A percentile compares a stretch with the other conserved stretches of the same genome.
Conservation (phyloP, 2,329 filamentous ascomycete species). For the Chlorencoelia australis region DNA sequence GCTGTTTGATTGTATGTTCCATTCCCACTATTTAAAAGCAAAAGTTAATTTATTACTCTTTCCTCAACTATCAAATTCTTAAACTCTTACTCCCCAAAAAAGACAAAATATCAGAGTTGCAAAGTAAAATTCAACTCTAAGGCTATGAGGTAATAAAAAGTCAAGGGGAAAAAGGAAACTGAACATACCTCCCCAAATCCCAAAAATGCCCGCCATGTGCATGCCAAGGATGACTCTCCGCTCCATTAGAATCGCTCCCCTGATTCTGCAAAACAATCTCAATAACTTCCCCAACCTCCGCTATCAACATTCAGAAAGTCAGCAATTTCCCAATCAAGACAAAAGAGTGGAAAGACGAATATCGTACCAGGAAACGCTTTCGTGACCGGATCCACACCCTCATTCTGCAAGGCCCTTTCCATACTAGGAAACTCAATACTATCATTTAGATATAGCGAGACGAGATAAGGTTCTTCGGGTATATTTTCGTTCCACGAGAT, state of each 20-base stretch:
- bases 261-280: conserved; percentile 35
- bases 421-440: conserved; percentile 31
- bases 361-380: conserved; percentile 34
- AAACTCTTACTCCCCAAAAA: no score
- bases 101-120: no score
- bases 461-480: conserved; percentile 31
- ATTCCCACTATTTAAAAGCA: no score
- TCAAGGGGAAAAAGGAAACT: no score
- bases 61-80: no score
- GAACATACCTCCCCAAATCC: conserved; percentile 36
- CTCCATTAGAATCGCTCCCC: conserved; percentile 27
- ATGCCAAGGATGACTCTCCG: conserved; percentile 38
- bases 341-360: no score
- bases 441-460: conserved; percentile 32
- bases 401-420: conserved; percentile 31
- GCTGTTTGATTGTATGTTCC: conserved; percentile 32
- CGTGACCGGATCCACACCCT: conserved; percentile 33
- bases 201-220: conserved; percentile 35
- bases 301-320: no score
- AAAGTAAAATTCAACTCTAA: no score
- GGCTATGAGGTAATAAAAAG: no score
- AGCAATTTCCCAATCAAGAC: no score
- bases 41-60: no score
- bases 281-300: conserved; percentile 36
- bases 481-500: conserved; percentile 26